Conservation (phyloP, 805 yeast genomes). For the Saturnispora silvae region DNA sequence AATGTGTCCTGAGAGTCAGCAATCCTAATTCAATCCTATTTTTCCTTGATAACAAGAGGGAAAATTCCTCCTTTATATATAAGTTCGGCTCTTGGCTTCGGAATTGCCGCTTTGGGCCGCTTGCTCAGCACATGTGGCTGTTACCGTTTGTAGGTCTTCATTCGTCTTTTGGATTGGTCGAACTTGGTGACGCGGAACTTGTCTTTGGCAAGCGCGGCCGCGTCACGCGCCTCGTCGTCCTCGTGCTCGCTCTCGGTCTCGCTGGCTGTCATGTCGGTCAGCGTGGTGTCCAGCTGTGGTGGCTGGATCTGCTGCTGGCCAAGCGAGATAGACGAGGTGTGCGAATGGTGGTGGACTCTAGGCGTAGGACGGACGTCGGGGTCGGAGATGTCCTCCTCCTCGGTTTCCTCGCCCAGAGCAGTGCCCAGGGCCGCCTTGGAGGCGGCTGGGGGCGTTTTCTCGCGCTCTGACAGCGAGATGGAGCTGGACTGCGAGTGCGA, state of each 20-base stretch:
- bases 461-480: conserved; percentile 3
- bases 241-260: not conserved
- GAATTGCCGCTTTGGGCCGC: not conserved
- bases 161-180: conserved; percentile 1
- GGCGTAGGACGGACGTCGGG: conserved; percentile 11
- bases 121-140: not conserved
- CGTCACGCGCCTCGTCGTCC: not conserved
- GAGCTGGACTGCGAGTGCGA: conserved; percentile 10
- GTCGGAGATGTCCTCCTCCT: conserved; percentile 17
- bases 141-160: not conserved
- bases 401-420: conserved; percentile 6
- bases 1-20: not conserved
- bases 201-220: not conserved
- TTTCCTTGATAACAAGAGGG: not conserved
- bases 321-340: no score
- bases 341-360: not conserved
- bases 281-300: not conserved
- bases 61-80: no score
- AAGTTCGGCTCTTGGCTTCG: conserved; percentile 1
- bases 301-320: not conserved
- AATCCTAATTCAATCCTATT: not conserved
- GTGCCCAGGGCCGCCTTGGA: conserved; percentile 3
- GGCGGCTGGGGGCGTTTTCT: not conserved
- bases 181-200: conserved; percentile 9
- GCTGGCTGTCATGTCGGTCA: not conserved